Evolutionary conservation across 2,329 filamentous ascomycete species (phyloP).

Genomic region (Trichoderma sp.): DNA sequence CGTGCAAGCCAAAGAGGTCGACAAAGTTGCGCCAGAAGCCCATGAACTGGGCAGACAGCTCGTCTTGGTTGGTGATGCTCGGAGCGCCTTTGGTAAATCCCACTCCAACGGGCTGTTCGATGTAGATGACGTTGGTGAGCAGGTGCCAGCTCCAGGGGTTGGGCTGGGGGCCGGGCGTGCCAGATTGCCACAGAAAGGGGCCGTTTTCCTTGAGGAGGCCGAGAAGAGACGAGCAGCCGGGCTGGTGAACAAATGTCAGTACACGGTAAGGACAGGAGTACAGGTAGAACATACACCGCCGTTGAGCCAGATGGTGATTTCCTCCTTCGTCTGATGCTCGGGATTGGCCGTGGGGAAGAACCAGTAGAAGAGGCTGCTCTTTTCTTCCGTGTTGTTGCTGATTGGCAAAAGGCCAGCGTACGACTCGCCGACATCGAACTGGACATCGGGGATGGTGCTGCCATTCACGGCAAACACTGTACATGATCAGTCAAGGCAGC

Average conservation of each 20-base stretch:
- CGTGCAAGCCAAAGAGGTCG: constrained; percentile 67
- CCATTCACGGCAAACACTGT: constrained; percentile 67
- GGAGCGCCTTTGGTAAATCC: constrained; percentile 69
- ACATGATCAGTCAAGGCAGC: neutral
- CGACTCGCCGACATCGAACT: constrained; percentile 68
- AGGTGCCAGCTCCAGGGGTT: constrained; percentile 71
- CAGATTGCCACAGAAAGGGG: constrained; percentile 70
- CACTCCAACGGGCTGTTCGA: constrained; percentile 68
- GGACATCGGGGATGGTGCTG: constrained; percentile 65
- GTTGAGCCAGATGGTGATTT: constrained; percentile 65
- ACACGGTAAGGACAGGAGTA: too few species aligned
- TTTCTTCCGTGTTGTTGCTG: constrained; percentile 44
- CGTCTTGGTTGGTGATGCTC: constrained; percentile 66
- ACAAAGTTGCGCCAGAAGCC: constrained; percentile 81
- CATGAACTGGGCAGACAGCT: constrained; percentile 71
- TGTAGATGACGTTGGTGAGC: constrained; percentile 61
- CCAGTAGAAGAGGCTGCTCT: constrained; percentile 64
- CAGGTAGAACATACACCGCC: constrained; percentile 46
- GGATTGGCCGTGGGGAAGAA: constrained; percentile 62
- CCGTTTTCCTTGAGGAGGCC: constrained; percentile 78
- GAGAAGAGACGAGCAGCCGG: constrained; percentile 63
- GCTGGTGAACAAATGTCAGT: constrained; percentile 32
- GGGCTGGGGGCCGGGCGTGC: constrained; percentile 64
- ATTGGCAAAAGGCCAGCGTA: constrained; percentile 67
- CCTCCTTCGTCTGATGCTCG: constrained; percentile 50